Evolutionary conservation across 352 stramenopile species (phyloP).

Genomic region (Globisporangium echinulatum): DNA sequence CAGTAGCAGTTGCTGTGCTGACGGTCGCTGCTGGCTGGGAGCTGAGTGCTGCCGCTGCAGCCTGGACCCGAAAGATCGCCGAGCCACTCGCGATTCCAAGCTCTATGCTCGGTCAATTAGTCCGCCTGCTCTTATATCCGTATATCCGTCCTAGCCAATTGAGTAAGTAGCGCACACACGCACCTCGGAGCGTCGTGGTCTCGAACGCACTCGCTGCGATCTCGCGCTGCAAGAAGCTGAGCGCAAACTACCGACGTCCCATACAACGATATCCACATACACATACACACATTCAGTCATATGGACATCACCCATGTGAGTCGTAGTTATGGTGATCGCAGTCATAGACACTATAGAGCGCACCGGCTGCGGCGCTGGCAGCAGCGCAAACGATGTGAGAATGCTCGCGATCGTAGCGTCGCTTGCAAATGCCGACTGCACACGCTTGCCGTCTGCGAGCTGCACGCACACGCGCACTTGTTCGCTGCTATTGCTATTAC

Average conservation of each 20-base stretch:
- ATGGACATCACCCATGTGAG: background rate
- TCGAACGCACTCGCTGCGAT: conserved; percentile 43
- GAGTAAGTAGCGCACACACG: no score
- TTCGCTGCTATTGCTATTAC: conserved; percentile 2
- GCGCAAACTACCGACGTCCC: conserved; percentile 37
- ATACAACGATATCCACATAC: background rate
- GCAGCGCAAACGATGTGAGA: conserved; percentile 43
- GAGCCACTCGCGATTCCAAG: conserved; percentile 76
- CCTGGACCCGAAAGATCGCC: conserved; percentile 77
- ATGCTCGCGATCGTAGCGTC: conserved; percentile 54
- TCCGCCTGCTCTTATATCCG: no score
- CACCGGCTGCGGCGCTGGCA: conserved; percentile 39
- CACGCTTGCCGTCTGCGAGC: conserved; percentile 62
- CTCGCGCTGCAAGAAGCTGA: conserved; percentile 78
- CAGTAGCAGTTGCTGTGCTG: background rate
- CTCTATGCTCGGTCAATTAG: conserved; percentile 23
- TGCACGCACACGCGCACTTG: conserved; percentile 82
- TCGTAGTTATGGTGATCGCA: no score
- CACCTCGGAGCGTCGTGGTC: conserved; percentile 65
- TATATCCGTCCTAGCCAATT: no score
- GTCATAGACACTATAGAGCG: background rate
- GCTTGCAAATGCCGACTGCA: conserved; percentile 56
- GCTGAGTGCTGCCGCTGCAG: conserved; percentile 4
- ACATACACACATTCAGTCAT: background rate
- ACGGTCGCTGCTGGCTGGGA: background rate